A percentile compares a stretch with the other conserved stretches of the same genome.
Evolutionary conservation across 768 basidiomycete species (phyloP).

Genomic region (Porpolomopsis calyptriformis): DNA sequence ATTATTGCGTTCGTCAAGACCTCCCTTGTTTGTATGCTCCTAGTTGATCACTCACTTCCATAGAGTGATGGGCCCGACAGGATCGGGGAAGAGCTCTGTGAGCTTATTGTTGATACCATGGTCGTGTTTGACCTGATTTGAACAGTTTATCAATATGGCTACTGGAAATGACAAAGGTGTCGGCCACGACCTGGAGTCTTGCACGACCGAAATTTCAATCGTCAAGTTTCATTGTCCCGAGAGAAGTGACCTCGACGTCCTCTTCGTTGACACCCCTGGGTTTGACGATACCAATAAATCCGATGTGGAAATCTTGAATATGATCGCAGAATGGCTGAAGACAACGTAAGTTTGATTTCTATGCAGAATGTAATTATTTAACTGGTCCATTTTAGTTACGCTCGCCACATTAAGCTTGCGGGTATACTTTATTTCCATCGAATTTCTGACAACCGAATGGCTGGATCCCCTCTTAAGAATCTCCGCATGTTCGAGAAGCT

Average conservation of each 20-base stretch:
- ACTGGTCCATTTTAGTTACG: conserved; percentile 5
- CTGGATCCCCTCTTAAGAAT: conserved; percentile 8
- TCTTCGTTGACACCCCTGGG: conserved; percentile 9
- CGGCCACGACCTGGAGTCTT: conserved; percentile 12
- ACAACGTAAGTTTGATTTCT: conserved; percentile 2
- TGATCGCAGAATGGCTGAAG: conserved; percentile 14
- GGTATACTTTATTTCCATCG: conserved; percentile 16
- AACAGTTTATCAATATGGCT: conserved; percentile 14
- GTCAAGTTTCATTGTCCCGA: conserved; percentile 3
- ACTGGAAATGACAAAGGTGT: conserved; percentile 6
- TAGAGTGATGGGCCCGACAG: conserved; percentile 16
- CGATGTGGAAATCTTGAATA: conserved; percentile 13
- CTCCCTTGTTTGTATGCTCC: background rate
- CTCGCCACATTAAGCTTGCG: conserved; percentile 7
- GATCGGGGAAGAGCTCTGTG: conserved; percentile 16
- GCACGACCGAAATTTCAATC: conserved; percentile 5
- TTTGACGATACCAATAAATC: conserved; percentile 13
- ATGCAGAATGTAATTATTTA: background rate
- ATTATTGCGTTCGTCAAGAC: conserved; percentile 8
- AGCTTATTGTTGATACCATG: background rate
- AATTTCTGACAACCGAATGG: conserved; percentile 12
- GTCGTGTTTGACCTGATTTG: background rate
- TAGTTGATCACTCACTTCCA: background rate
- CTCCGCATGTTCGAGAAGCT: conserved; percentile 11
- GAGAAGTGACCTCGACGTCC: conserved; percentile 5